These are phyloP conservation scores for Colletotrichum cereale DNA, from an alignment of 2,329 filamentous ascomycete genomes.

Conservation along the genomic window DNA sequence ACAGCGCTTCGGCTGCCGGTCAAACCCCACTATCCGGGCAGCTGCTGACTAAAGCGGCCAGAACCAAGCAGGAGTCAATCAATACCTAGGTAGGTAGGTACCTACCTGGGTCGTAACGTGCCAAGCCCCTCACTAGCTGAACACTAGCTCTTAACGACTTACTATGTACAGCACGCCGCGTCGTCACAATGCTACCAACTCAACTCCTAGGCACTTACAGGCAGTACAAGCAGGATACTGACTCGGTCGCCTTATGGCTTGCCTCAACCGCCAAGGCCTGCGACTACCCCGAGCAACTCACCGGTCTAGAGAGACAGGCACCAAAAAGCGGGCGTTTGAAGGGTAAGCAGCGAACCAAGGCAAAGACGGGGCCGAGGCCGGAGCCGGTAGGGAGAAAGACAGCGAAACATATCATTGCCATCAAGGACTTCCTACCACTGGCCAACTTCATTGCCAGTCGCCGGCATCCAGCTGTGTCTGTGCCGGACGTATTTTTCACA, in stretches of 20 bases:
- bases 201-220: not conserved
- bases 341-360: not conserved
- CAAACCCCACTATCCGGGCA: too few species aligned
- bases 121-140: too few species aligned
- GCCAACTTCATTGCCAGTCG: not conserved
- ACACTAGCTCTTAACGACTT: too few species aligned
- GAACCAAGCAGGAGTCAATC: too few species aligned
- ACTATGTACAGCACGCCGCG: not conserved
- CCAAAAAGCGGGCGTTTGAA: not conserved
- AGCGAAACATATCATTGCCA: not conserved
- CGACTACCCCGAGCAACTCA: not conserved
- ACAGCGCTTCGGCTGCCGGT: too few species aligned
- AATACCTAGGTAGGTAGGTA: too few species aligned
- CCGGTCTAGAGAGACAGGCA: not conserved
- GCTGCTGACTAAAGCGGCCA: too few species aligned
- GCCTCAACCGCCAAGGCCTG: not conserved
- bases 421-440: not conserved
- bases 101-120: too few species aligned
- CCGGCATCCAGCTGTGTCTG: not conserved
- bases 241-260: not conserved
- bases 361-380: not conserved
- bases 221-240: not conserved
- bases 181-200: not conserved
- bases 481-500: not conserved
- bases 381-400: not conserved